Percentiles rank a stretch among this genome's conserved stretches.
Evolutionary conservation across 257 asterid species (phyloP).

Genomic region (Lithospermum erythrorhizon): DNA sequence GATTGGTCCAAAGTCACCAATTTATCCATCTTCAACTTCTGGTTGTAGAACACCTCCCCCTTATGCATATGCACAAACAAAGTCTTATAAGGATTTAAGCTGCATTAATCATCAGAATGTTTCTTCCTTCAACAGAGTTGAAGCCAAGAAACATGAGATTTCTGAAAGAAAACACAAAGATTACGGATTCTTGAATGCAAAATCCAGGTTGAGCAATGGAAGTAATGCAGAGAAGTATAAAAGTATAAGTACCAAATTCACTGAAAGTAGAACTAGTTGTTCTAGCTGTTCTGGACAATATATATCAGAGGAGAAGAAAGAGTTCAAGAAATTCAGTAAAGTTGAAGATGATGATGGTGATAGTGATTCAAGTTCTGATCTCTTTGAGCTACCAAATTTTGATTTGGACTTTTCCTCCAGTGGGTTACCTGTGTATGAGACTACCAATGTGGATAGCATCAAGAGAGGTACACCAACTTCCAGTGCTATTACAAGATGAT

Average conservation of each 20-base stretch:
- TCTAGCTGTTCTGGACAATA: conserved; percentile 7
- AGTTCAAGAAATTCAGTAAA: conserved; percentile 23
- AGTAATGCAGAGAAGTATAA: conserved; percentile 6
- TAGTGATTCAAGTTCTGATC: conserved; percentile 81
- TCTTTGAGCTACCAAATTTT: conserved; percentile 72
- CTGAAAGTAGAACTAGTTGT: conserved; percentile 18
- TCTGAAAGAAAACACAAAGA: conserved; percentile 15
- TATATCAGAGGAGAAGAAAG: conserved; percentile 11
- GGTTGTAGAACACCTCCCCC: conserved; percentile 47
- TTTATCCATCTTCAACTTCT: conserved; percentile 18
- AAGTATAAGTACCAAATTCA: conserved; percentile 13
- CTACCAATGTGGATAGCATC: conserved; percentile 31
- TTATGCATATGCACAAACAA: conserved; percentile 36
- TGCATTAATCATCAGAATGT: conserved; percentile 20
- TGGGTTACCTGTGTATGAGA: conserved; percentile 42
- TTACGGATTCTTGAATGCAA: conserved; percentile 20
- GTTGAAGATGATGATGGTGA: conserved; percentile 46
- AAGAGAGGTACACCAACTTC: conserved; percentile 20
- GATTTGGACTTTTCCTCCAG: conserved; percentile 40
- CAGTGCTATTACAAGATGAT: background rate
- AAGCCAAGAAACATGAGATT: conserved; percentile 5
- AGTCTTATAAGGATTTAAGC: conserved; percentile 28
- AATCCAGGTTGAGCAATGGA: conserved; percentile 15
- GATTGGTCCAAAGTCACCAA: conserved; percentile 5
- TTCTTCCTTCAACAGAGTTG: conserved; percentile 10